Percentiles rank a stretch among this genome's conserved stretches.
These are phyloP conservation scores for Catharanthus roseus DNA, from an alignment of 257 asterid genomes.

Conservation along the genomic window DNA sequence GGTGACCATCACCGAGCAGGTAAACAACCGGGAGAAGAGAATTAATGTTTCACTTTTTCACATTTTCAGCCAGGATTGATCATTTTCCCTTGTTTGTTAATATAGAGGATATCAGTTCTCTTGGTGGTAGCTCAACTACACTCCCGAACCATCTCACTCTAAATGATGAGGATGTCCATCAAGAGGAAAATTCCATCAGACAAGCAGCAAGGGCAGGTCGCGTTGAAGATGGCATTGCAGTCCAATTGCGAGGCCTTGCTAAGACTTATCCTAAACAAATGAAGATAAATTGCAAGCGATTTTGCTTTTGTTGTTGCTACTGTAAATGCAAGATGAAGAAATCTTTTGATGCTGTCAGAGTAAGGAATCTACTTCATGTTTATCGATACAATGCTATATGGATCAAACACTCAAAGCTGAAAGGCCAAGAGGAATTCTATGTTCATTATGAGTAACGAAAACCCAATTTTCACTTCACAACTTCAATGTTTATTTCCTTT, in stretches of 20 bases:
- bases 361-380: background rate
- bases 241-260: slow-evolving; percentile 32
- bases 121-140: slow-evolving; percentile 14
- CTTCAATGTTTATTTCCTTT: background rate
- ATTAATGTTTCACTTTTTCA: background rate
- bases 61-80: slow-evolving; percentile 3
- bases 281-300: slow-evolving; percentile 12
- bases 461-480: background rate
- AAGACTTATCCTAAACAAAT: slow-evolving; percentile 25
- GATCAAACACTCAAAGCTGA: background rate
- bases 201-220: slow-evolving; percentile 20
- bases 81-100: background rate
- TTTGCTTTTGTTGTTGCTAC: slow-evolving; percentile 23
- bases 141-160: slow-evolving; percentile 6
- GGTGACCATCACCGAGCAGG: slow-evolving; percentile 22
- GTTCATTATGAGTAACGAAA: background rate
- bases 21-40: background rate
- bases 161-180: slow-evolving; percentile 29
- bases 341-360: slow-evolving; percentile 32
- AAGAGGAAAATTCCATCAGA: slow-evolving; percentile 29
- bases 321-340: slow-evolving; percentile 25
- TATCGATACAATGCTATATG: background rate
- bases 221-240: slow-evolving; percentile 29
- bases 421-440: background rate
- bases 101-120: slow-evolving; percentile 6